Conservation (phyloP, 2,329 filamentous ascomycete species). For the Thyridium curvatum region DNA sequence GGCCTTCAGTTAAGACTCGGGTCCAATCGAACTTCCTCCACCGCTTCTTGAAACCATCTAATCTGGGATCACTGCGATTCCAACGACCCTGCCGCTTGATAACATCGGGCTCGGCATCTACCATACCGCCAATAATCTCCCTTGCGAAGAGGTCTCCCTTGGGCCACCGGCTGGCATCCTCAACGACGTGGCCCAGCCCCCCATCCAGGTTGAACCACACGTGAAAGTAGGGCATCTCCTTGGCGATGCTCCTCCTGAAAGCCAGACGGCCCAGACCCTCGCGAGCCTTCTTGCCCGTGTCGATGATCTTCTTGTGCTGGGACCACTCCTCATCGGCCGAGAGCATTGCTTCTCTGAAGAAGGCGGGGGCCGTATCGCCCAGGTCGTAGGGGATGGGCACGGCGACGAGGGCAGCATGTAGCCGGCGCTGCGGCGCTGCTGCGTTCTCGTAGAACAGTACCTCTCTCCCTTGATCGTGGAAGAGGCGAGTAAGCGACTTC, state of each 20-base stretch:
- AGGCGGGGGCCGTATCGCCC: conserved; percentile 87
- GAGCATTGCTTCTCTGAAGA: conserved; percentile 92
- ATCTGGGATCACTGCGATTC: conserved; percentile 61
- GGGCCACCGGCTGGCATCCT: conserved; percentile 81
- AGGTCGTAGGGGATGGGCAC: conserved; percentile 86
- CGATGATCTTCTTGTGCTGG: conserved; percentile 91
- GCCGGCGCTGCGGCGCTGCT: conserved; percentile 67
- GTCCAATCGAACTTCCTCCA: conserved; percentile 96
- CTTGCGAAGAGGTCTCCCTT: conserved; percentile 86
- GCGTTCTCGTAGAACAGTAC: conserved; percentile 99
- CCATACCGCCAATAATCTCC: conserved; percentile 87
- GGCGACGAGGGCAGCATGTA: conserved; percentile 79
- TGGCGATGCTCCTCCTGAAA: conserved; percentile 76
- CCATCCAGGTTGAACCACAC: conserved; percentile 93
- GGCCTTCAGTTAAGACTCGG: conserved; percentile 41
- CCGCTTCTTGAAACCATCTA: conserved; percentile 72
- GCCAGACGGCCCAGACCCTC: conserved; percentile 70
- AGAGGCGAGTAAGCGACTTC: conserved; percentile 91
- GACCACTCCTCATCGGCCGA: conserved; percentile 87
- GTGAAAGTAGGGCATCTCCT: conserved; percentile 98
- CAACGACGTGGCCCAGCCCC: conserved; percentile 85
- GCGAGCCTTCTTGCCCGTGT: conserved; percentile 64
- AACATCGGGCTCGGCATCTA: conserved; percentile 73
- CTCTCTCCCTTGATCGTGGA: conserved; percentile 85
- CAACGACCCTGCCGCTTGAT: conserved; percentile 89